Evolutionary conservation across 1,284 basidiomycete genomes (phyloP), one percentile per base, ranked within the genome.

Genomic region (Caloboletus firmus): DNA sequence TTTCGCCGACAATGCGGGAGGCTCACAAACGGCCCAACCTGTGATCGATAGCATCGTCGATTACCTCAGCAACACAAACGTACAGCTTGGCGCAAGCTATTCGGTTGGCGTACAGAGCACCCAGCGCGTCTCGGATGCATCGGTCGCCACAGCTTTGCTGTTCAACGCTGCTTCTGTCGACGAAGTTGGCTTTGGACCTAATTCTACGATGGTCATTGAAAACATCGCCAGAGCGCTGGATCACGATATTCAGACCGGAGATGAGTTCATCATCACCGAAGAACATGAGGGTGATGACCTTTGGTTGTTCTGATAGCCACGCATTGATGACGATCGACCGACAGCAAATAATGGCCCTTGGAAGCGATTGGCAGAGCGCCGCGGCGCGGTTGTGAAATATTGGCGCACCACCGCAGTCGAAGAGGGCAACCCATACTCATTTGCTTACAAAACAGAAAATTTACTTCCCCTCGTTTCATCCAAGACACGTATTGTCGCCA

Each of bases 1-100:
- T 59, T 91, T 81, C 62, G 88, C 79, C 10, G 89, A 91, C 71
- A 92, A 89, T 61, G 90, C 90, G 0, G 90, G 89, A 0, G 90
- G 89, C 5, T 89, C 87, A 3, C 89, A 91, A 66, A 79, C 79
- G 39, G 68, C 79, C 9, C 68, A 75, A 49, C 71, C 71, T 52
- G 84, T 84, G 37, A 81, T 82, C 42, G 76, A 82, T 51, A 73
- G 78, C 35, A 79, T 91, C 59, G 75, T 76, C 11, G 81, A 87
- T 62, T 92, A 91, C 61, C 78, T 91, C 20, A 55, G 80, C 20
- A 80, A 84, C 67, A 83, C 84, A 7, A 91, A 91, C 62, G 86
- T 83, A 1, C 89, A 91, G 65, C 79, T 89, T 40, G 85, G 85
- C 31, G 85, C 84, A 15, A 78, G 82, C 59, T 91, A 91, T 64